These are phyloP conservation scores for Tulasnella sp. DNA, from an alignment of 768 basidiomycete species.

Conservation along the genomic window DNA sequence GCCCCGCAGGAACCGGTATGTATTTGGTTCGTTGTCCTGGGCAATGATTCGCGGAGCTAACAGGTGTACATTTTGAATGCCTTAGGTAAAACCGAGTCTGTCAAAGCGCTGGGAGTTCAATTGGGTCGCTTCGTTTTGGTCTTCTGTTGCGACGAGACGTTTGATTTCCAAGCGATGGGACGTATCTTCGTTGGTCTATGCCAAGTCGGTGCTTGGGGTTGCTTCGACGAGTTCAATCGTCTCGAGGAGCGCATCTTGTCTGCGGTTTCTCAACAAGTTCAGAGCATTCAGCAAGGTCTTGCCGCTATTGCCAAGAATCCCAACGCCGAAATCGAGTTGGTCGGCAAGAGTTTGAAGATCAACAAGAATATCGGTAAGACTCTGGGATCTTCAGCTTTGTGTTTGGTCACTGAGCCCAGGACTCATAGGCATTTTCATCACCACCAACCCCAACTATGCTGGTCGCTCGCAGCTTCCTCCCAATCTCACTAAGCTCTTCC, in stretches of 20 bases:
- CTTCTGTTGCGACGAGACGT: slow-evolving; percentile 99
- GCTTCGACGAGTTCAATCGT: slow-evolving; percentile 97
- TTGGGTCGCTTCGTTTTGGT: slow-evolving; percentile 98
- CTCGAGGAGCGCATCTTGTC: slow-evolving; percentile 97
- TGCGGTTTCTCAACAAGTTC: slow-evolving; percentile 98
- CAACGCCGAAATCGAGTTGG: slow-evolving; percentile 89
- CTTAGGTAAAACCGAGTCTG: slow-evolving; percentile 96
- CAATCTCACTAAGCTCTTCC: slow-evolving; percentile 88
- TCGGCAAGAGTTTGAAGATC: slow-evolving; percentile 91
- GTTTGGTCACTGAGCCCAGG: neutral
- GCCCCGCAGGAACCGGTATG: slow-evolving; percentile 93
- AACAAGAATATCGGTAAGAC: slow-evolving; percentile 85
- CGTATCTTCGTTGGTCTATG: slow-evolving; percentile 98
- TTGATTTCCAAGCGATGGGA: slow-evolving; percentile 99
- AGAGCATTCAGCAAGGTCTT: slow-evolving; percentile 96
- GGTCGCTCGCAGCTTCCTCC: slow-evolving; percentile 91
- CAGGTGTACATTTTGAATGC: neutral
- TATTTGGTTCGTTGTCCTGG: neutral
- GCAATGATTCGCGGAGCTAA: slow-evolving; percentile 4
- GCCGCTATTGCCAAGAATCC: slow-evolving; percentile 81
- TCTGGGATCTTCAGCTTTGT: neutral
- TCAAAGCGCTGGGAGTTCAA: slow-evolving; percentile 97
- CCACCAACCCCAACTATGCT: slow-evolving; percentile 98
- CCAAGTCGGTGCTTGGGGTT: slow-evolving; percentile 99
- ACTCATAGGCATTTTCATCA: slow-evolving; percentile 88